Percentiles rank a stretch among this genome's conserved stretches.
These are phyloP conservation scores for Artemisia annua DNA, from an alignment of 129 eudicot genomes.

Conservation along the genomic window DNA sequence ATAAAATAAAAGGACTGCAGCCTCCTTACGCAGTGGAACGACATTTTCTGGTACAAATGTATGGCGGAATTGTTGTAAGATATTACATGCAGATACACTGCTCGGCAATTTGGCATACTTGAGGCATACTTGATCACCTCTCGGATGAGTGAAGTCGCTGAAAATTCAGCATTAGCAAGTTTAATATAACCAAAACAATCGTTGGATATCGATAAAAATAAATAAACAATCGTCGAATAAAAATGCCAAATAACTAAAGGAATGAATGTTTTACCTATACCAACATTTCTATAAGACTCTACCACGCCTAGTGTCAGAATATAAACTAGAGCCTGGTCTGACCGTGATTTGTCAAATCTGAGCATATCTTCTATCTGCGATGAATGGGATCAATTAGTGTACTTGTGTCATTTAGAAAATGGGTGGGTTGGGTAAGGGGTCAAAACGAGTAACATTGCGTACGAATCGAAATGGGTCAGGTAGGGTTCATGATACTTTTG, in stretches of 20 bases:
- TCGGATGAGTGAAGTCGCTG: slow-evolving; percentile 83
- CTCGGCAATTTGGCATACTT: slow-evolving; percentile 66
- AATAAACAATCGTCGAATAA: neutral
- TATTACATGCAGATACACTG: slow-evolving; percentile 89
- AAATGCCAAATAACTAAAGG: neutral
- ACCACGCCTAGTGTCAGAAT: slow-evolving; percentile 90
- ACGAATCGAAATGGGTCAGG: neutral
- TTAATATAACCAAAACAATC: slow-evolving; percentile 3
- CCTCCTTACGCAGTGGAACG: slow-evolving; percentile 75
- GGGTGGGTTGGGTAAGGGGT: neutral
- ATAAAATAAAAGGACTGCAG: slow-evolving; percentile 65
- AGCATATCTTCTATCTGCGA: slow-evolving; percentile 72
- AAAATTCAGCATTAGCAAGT: slow-evolving; percentile 26
- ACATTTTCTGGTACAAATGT: slow-evolving; percentile 86
- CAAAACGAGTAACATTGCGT: neutral
- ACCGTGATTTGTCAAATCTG: slow-evolving; percentile 61
- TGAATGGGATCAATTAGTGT: slow-evolving; percentile 8
- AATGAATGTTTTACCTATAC: slow-evolving; percentile 52
- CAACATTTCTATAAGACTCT: slow-evolving; percentile 76
- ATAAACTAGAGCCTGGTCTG: slow-evolving; percentile 74
- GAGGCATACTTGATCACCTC: slow-evolving; percentile 79
- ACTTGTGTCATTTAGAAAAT: slow-evolving; percentile 9
- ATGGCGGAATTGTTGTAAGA: slow-evolving; percentile 91
- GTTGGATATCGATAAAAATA: neutral
- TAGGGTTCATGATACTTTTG: neutral